phyloP scores from a whole-genome alignment of 2,329 filamentous ascomycete species.

The Zasmidium angulare region DNA sequence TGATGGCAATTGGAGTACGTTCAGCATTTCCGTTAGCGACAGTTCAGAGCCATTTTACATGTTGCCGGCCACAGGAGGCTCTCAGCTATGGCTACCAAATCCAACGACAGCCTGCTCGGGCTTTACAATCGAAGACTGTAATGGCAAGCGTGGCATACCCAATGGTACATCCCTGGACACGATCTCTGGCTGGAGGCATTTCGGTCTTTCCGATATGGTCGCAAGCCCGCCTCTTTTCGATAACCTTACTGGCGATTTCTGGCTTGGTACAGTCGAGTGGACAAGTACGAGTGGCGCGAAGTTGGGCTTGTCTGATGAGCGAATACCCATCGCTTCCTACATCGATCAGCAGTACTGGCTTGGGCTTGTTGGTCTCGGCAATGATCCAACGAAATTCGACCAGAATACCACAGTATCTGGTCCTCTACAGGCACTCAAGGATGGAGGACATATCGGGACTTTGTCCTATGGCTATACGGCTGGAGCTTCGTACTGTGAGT shows the following conservation, averaged over 20 bases:
- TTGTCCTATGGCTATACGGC: slow-evolving; percentile 73
- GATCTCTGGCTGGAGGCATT: neutral
- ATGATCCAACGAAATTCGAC: slow-evolving; percentile 8
- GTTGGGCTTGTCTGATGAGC: neutral
- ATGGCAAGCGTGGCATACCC: neutral
- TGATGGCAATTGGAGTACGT: neutral
- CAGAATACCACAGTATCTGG: slow-evolving; percentile 34
- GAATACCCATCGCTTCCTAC: neutral
- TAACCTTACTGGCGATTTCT: neutral
- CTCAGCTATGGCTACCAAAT: neutral
- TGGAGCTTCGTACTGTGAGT: slow-evolving; percentile 39
- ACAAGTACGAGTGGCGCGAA: neutral
- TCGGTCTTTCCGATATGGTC: neutral
- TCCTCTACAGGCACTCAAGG: slow-evolving; percentile 47
- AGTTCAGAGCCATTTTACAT: neutral
- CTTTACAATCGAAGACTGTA: neutral
- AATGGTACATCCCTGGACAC: neutral
- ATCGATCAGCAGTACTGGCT: slow-evolving; percentile 6
- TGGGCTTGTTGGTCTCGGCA: slow-evolving; percentile 7
- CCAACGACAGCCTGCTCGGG: neutral
- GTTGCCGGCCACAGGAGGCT: neutral
- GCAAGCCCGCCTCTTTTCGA: neutral
- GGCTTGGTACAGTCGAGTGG: too few relatives aligned
- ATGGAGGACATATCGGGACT: slow-evolving; percentile 63
- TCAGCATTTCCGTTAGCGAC: neutral